Percentiles rank a stretch among this genome's conserved stretches.
Conservation (phyloP, 768 basidiomycete species). For the Rhizopogon sp. region DNA sequence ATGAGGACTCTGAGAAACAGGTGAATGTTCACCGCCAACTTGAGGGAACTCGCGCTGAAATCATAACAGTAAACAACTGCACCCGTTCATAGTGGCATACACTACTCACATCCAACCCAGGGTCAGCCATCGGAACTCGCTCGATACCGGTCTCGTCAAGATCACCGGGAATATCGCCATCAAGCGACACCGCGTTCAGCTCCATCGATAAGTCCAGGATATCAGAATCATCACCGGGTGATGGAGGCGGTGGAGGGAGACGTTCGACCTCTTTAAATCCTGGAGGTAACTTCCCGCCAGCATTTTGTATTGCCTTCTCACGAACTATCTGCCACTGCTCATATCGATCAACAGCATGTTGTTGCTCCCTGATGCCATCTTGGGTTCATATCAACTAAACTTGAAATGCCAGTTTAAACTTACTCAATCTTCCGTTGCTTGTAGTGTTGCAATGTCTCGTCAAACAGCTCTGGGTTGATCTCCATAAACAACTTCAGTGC, state of each 20-base stretch:
- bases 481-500: constrained; percentile 99
- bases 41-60: constrained; percentile 64
- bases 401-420: constrained; percentile 27
- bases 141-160: constrained; percentile 81
- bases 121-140: constrained; percentile 88
- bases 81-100: constrained; percentile 10
- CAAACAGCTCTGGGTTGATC: constrained; percentile 94
- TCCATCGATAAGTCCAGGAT: constrained; percentile 89
- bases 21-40: constrained; percentile 55
- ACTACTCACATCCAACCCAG: constrained; percentile 73
- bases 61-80: constrained; percentile 11
- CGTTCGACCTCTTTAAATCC: constrained; percentile 67
- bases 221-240: constrained; percentile 76
- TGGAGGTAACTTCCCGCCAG: constrained; percentile 64
- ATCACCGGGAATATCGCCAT: constrained; percentile 56
- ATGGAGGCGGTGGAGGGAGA: constrained; percentile 72
- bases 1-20: constrained; percentile 64
- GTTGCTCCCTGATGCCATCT: constrained; percentile 63
- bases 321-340: constrained; percentile 88
- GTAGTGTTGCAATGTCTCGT: constrained; percentile 89
- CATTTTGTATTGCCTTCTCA: constrained; percentile 68
- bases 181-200: constrained; percentile 77
- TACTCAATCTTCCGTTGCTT: constrained; percentile 84
- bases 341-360: constrained; percentile 79
- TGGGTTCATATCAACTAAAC: neutral